Percentiles rank a stretch among this genome's conserved stretches.
Evolutionary conservation across 192 early-diverging fungal genomes (phyloP).

Genomic region (Obelidium mucronatum): DNA sequence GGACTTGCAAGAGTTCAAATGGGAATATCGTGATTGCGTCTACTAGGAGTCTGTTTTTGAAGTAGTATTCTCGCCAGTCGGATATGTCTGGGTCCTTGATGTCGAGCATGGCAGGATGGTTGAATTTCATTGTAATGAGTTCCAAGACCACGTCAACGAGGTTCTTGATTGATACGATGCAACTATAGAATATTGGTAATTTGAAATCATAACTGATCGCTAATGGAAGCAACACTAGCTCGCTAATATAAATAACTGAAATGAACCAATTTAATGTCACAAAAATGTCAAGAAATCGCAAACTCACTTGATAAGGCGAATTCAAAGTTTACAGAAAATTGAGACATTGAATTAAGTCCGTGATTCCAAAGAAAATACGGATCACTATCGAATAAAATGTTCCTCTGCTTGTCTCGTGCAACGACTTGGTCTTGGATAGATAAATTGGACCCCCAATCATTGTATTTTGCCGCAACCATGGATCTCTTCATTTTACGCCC

Average conservation of each 20-base stretch:
- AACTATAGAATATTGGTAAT: background rate
- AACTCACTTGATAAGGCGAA: slow-evolving; percentile 1
- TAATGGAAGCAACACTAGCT: slow-evolving; percentile 1
- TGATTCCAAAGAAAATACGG: background rate
- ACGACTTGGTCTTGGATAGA: background rate
- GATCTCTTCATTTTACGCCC: background rate
- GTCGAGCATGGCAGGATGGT: slow-evolving; percentile 3
- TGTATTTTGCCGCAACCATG: background rate
- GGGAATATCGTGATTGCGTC: slow-evolving; percentile 8
- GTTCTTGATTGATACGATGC: slow-evolving; percentile 2
- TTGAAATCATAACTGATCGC: background rate
- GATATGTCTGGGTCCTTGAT: background rate
- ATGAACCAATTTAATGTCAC: background rate
- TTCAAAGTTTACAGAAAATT: background rate
- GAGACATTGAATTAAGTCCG: background rate
- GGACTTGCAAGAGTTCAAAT: slow-evolving; percentile 12
- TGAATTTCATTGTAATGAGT: background rate
- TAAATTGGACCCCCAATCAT: background rate
- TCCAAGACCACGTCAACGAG: background rate
- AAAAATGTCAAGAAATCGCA: background rate
- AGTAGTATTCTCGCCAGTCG: slow-evolving; percentile 13
- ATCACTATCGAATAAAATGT: background rate
- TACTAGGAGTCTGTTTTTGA: background rate
- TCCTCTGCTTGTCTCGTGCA: background rate
- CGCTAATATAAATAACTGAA: background rate